Percentiles rank a stretch among this genome's conserved stretches.
Conservation (phyloP, 2,329 filamentous ascomycete species). For the Dendrostoma leiphaemia region DNA sequence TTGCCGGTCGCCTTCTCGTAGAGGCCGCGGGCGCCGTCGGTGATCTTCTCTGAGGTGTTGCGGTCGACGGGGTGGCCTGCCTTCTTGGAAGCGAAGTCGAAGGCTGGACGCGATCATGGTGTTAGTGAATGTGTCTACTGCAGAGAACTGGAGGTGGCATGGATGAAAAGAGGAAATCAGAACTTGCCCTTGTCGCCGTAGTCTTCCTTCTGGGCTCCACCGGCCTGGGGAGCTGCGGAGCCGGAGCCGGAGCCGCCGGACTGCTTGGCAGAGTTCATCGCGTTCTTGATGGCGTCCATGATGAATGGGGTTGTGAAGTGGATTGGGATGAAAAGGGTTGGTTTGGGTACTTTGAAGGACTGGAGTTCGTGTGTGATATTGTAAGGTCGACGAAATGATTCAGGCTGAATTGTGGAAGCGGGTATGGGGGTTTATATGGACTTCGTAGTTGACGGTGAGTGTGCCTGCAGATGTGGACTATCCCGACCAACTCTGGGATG, state of each 20-base stretch:
- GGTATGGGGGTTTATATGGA: too few relatives aligned
- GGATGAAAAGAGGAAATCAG: too few relatives aligned
- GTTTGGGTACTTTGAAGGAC: too few relatives aligned
- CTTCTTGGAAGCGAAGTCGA: constrained; percentile 29
- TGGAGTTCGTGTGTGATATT: too few relatives aligned
- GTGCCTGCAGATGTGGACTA: too few relatives aligned
- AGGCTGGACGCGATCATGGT: constrained; percentile 15
- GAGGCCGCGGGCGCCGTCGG: constrained; percentile 28
- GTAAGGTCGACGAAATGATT: too few relatives aligned
- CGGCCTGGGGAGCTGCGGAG: constrained; percentile 2
- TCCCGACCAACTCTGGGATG: too few relatives aligned
- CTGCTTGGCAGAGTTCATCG: not conserved
- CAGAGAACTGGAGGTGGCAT: not conserved
- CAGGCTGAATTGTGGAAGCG: too few relatives aligned
- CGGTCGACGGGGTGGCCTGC: constrained; percentile 20
- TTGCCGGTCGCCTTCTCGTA: constrained; percentile 40
- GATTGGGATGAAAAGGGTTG: too few relatives aligned
- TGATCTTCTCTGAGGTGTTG: constrained; percentile 31
- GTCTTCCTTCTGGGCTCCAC: constrained; percentile 27
- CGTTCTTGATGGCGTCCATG: not conserved
- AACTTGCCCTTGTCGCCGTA: constrained; percentile 30
- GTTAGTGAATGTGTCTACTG: not conserved
- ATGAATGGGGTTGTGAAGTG: not conserved
- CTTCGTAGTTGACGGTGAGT: too few relatives aligned
- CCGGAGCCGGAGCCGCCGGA: constrained; percentile 2